phyloP scores from a whole-genome alignment of 495 filamentous ascomycete genomes.

The Penicillium nucicola region DNA sequence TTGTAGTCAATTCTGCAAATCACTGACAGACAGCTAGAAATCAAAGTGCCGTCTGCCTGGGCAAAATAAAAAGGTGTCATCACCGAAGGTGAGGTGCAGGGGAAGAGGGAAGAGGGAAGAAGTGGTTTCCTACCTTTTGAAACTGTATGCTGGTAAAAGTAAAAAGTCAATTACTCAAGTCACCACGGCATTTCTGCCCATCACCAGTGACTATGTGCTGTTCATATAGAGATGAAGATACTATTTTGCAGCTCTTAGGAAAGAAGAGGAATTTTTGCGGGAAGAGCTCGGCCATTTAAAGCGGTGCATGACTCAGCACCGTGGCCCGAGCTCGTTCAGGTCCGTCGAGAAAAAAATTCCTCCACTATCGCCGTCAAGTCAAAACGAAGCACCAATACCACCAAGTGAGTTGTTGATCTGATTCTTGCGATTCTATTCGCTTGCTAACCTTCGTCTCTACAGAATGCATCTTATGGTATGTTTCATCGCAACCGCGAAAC shows the following conservation, averaged over 20 bases:
- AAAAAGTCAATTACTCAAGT: background rate
- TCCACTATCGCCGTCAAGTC: conserved; percentile 15
- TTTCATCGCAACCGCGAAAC: conserved; percentile 5
- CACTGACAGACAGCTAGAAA: conserved; percentile 76
- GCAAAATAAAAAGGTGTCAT: conserved; percentile 43
- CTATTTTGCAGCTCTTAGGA: conserved; percentile 7
- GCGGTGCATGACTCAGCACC: conserved; percentile 31
- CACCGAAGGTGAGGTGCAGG: conserved; percentile 30
- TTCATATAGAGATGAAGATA: conserved; percentile 1
- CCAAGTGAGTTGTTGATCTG: conserved; percentile 28
- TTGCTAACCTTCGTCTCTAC: conserved; percentile 15
- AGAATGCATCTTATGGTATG: conserved; percentile 57
- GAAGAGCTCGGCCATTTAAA: conserved; percentile 27
- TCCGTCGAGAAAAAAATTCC: conserved; percentile 35
- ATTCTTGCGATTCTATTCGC: background rate
- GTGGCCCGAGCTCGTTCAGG: conserved; percentile 17
- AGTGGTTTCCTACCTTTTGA: conserved; percentile 17
- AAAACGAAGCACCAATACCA: conserved; percentile 12
- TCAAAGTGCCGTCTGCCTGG: conserved; percentile 59
- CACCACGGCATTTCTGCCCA: conserved; percentile 1
- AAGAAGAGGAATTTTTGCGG: conserved; percentile 22
- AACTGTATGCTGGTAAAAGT: background rate
- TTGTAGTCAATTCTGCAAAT: conserved; percentile 84
- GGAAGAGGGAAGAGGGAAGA: background rate
- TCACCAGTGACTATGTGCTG: background rate